Conservation (phyloP, 108 stramenopile species). For the Epithemia pelagica region DNA sequence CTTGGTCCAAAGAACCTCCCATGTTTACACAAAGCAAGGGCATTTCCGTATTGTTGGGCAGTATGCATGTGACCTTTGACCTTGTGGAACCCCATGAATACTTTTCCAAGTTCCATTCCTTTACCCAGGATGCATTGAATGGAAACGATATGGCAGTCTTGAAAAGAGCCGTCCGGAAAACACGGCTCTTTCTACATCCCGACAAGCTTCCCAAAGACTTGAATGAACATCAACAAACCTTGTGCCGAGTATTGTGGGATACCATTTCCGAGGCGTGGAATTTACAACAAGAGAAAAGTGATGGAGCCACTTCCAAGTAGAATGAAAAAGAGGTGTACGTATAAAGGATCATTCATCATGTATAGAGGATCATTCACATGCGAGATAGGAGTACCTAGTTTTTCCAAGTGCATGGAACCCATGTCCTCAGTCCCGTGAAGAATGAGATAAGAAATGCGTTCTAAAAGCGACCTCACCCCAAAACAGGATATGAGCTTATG, state of each 20-base stretch:
- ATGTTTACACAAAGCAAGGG: not conserved
- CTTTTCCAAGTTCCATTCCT: conserved; percentile 33
- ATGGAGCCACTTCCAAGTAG: too few species aligned
- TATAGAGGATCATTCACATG: too few species aligned
- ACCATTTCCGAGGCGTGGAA: conserved; percentile 24
- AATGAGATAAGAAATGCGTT: too few species aligned
- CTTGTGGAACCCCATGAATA: conserved; percentile 27
- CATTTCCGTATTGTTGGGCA: not conserved
- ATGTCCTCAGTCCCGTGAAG: too few species aligned
- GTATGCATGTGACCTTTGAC: not conserved
- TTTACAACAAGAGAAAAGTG: not conserved
- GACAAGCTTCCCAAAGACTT: conserved; percentile 38
- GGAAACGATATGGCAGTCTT: conserved; percentile 20
- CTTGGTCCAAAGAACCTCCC: not conserved
- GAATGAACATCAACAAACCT: conserved; percentile 20
- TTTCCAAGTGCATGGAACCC: too few species aligned
- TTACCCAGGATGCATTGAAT: conserved; percentile 27
- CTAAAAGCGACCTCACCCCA: too few species aligned
- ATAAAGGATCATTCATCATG: too few species aligned
- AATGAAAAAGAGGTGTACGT: too few species aligned
- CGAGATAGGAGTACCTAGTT: too few species aligned
- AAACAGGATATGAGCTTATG: too few species aligned
- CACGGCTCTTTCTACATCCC: conserved; percentile 37
- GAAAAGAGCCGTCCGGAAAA: conserved; percentile 32
- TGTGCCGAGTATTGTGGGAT: conserved; percentile 44